phyloP scores from a whole-genome alignment of 176 grass and related monocot genomes.

The Poa pratensis region DNA sequence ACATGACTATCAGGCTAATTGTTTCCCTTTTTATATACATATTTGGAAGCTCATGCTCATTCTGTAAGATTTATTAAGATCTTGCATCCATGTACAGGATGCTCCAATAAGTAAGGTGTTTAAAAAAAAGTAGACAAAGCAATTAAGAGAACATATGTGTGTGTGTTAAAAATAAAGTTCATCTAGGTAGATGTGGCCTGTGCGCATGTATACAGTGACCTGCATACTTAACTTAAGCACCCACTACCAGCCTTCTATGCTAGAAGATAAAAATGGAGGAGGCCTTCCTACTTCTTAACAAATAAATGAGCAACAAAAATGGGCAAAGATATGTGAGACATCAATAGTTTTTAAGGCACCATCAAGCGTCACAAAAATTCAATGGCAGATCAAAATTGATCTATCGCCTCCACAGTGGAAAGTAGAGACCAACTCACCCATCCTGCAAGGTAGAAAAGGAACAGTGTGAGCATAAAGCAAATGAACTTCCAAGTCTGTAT shows the following conservation, averaged over 20 bases:
- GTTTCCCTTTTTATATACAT: background rate
- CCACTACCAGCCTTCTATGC: background rate
- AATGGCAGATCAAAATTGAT: slow-evolving; percentile 17
- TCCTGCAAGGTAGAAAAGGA: slow-evolving; percentile 58
- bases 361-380: background rate
- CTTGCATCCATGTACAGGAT: background rate
- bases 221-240: background rate
- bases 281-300: background rate
- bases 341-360: background rate
- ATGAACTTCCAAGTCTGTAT: background rate
- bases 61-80: background rate
- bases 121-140: background rate
- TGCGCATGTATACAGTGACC: background rate
- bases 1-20: background rate
- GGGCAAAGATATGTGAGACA: background rate
- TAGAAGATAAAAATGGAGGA: background rate
- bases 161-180: background rate
- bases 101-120: background rate
- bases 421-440: slow-evolving; percentile 58
- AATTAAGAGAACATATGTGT: background rate
- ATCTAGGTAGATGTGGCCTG: background rate
- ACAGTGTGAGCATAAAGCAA: background rate
- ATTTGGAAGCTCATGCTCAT: background rate
- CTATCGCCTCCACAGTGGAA: background rate
- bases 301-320: background rate